phyloP scores from a whole-genome alignment of 1,284 basidiomycete species.

The Fistulinella staudtii region DNA sequence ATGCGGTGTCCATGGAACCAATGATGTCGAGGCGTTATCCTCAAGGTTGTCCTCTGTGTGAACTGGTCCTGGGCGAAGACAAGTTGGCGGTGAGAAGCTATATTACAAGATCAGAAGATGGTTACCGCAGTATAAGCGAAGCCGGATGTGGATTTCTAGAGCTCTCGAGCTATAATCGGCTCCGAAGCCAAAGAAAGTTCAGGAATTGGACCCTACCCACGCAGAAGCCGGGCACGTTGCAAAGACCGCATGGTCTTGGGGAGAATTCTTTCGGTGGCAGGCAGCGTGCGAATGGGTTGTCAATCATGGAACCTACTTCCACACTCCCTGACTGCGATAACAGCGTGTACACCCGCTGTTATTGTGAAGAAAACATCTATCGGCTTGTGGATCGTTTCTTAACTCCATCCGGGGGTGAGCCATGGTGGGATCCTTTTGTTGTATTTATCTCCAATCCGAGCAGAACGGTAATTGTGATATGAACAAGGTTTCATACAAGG shows the following conservation, averaged over 20 bases:
- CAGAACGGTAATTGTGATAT: slow-evolving; percentile 46
- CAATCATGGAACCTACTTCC: slow-evolving; percentile 12
- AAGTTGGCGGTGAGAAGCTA: slow-evolving; percentile 4
- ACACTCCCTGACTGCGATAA: slow-evolving; percentile 17
- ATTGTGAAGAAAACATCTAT: slow-evolving; percentile 75
- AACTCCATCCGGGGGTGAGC: slow-evolving; percentile 23
- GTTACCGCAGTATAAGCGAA: background rate
- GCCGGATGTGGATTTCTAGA: background rate
- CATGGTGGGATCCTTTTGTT: slow-evolving; percentile 48
- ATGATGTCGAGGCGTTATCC: slow-evolving; percentile 2
- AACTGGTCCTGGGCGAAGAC: slow-evolving; percentile 1
- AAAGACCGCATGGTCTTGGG: background rate
- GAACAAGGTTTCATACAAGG: background rate
- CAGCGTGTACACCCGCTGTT: slow-evolving; percentile 31
- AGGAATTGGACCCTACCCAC: slow-evolving; percentile 5
- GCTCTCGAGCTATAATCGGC: background rate
- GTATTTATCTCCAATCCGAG: slow-evolving; percentile 64
- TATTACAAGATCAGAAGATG: background rate
- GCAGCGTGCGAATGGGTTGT: slow-evolving; percentile 22
- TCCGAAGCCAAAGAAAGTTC: slow-evolving; percentile 10
- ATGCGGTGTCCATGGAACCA: slow-evolving; percentile 2
- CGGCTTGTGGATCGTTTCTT: slow-evolving; percentile 48
- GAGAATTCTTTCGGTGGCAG: background rate
- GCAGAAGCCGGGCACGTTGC: background rate
- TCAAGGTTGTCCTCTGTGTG: slow-evolving; percentile 3